Evolutionary conservation across 2,329 filamentous ascomycete species (phyloP).

Genomic region (Cadophora luteo-olivacea): DNA sequence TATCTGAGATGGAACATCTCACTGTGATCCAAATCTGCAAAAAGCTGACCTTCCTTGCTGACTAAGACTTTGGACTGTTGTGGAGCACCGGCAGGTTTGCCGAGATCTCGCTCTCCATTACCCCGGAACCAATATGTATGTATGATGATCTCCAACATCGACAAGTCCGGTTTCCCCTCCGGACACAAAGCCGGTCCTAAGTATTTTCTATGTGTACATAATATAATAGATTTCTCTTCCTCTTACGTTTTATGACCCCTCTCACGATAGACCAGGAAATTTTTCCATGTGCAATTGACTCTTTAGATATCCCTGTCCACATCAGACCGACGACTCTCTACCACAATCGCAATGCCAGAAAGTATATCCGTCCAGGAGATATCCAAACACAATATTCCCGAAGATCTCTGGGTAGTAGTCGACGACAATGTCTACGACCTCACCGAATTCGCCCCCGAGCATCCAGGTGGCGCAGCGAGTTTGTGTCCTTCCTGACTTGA

Average conservation of each 20-base stretch:
- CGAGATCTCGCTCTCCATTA: constrained; percentile 20
- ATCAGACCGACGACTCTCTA: not conserved
- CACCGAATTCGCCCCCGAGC: constrained; percentile 68
- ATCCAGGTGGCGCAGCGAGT: constrained; percentile 65
- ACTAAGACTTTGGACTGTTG: not conserved
- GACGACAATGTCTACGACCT: constrained; percentile 73
- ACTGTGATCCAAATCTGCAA: not conserved
- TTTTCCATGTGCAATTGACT: constrained; percentile 12
- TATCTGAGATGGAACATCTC: not conserved
- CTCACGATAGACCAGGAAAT: not conserved
- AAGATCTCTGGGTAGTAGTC: constrained; percentile 71
- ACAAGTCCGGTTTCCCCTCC: not conserved
- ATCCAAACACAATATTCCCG: constrained; percentile 53
- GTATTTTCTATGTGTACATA: constrained; percentile 29
- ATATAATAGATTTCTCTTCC: not conserved
- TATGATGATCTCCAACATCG: not conserved
- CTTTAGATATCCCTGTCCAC: not conserved
- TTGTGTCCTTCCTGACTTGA: constrained; percentile 35
- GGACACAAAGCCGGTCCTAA: not conserved
- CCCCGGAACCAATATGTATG: constrained; percentile 13
- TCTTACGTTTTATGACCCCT: not conserved
- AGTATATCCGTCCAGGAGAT: constrained; percentile 52
- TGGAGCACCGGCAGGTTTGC: constrained; percentile 11
- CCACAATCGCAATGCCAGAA: constrained; percentile 30
- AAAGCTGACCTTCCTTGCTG: constrained; percentile 6